Evolutionary conservation across 2,329 filamentous ascomycete species (phyloP), one percentile per base, ranked within the genome.

Genomic region (Fusarium algeriense): DNA sequence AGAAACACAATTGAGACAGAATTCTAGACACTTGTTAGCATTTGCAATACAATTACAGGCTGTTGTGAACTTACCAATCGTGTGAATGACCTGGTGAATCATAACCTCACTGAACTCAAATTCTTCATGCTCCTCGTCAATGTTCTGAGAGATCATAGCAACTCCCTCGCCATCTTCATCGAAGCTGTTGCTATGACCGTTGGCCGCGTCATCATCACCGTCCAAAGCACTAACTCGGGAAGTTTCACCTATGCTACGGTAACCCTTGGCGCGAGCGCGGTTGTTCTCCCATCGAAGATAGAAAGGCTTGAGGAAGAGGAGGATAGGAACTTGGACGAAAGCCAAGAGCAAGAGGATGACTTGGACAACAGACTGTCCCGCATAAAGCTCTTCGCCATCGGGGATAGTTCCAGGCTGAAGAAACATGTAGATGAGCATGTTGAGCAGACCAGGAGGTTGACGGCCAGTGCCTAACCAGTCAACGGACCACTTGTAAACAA

Each of bases 351-450:
- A 84, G 38, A 99, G 85, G 57, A 93, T 80, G 15, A 93, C 84
- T 81, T 99, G 96, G 0, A 99, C 87, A 4, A 80, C 80, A 17
- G 85, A 88, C 81, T 99, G 96, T 44, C 93, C 93, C 26, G 85
- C 80, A 80, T 97, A 99, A 8, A 99, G 86, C 54, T 87, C 87
- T 67, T 93, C 89, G 52, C 93, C 91, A 19, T 57, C 64, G 6
- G 64, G 64, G 26, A 91, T 79, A 0, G 82, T 92, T 55, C 94
- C 94, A 6, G 96, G 96, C 71, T 91, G 90, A 74, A 99, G 84
- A 86, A 99, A 99, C 97, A 99, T 99, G 88, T 98, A 98, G 78
- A 99, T 99, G 78, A 99, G 87, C 95, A 98, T 98, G 88, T 99
- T 99, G 69, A 99, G 85, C 66, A 99, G 86, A 77, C 94, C 94